These are phyloP conservation scores for Lentinus polychrous DNA, from an alignment of 1,284 basidiomycete species.

Conservation along the genomic window DNA sequence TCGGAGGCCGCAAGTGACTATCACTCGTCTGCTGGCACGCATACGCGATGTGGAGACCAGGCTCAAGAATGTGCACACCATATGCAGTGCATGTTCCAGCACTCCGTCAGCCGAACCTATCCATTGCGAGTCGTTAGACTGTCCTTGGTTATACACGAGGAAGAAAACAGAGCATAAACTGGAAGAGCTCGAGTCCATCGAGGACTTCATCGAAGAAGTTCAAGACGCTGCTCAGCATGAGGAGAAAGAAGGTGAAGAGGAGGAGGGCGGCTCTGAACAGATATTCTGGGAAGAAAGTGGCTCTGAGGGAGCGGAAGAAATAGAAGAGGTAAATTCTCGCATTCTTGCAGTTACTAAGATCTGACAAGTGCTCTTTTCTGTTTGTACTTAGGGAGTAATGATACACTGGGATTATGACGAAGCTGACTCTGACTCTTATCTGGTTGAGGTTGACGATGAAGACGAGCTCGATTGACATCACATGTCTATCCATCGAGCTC, in stretches of 20 bases:
- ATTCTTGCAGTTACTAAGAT: too few relatives aligned
- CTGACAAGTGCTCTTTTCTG: too few relatives aligned
- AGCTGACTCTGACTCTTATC: neutral
- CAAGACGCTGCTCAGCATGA: conserved; percentile 9
- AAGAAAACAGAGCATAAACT: conserved; percentile 57
- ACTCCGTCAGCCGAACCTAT: conserved; percentile 53
- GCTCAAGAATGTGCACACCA: conserved; percentile 48
- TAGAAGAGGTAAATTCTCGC: too few relatives aligned
- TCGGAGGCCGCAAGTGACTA: conserved; percentile 44
- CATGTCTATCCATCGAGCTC: conserved; percentile 8
- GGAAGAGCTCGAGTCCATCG: conserved; percentile 35
- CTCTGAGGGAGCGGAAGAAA: too few relatives aligned
- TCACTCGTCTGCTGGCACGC: conserved; percentile 53
- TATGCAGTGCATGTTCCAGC: conserved; percentile 68
- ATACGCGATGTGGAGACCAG: conserved; percentile 53
- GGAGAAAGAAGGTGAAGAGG: too few relatives aligned
- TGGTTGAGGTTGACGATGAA: neutral
- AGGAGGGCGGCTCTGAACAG: too few relatives aligned
- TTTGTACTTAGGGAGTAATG: too few relatives aligned
- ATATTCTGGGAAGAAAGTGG: too few relatives aligned
- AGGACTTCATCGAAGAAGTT: conserved; percentile 26
- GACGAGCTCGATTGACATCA: neutral
- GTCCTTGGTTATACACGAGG: conserved; percentile 74
- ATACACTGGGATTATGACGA: too few relatives aligned
- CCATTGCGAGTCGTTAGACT: conserved; percentile 79